phyloP scores from a whole-genome alignment of 352 stramenopile species.

The Blastocystis sp. region DNA sequence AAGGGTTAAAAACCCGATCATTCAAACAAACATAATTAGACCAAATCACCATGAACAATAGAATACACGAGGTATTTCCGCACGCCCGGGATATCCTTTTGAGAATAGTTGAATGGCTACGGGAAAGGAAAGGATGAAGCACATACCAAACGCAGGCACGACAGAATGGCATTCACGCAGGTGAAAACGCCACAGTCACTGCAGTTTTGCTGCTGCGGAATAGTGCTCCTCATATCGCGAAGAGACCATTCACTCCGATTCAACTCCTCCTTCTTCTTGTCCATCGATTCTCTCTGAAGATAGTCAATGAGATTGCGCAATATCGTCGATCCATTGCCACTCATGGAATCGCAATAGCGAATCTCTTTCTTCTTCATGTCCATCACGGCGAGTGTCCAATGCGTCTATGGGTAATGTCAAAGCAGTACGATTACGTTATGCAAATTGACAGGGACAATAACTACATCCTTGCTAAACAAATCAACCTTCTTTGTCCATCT shows the following conservation, averaged over 20 bases:
- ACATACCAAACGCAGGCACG: neutral
- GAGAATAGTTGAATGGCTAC: conserved; percentile 45
- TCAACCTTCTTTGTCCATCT: conserved; percentile 72
- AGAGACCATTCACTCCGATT: conserved; percentile 11
- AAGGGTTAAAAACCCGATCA: neutral
- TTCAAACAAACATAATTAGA: neutral
- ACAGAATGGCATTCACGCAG: conserved; percentile 26
- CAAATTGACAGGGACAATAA: conserved; percentile 72
- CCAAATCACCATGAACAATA: conserved; percentile 49
- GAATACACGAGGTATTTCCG: conserved; percentile 58
- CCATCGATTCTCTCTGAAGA: conserved; percentile 1
- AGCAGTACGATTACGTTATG: conserved; percentile 24
- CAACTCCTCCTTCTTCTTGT: conserved; percentile 14
- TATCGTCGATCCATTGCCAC: neutral
- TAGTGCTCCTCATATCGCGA: neutral
- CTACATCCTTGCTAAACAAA: conserved; percentile 72
- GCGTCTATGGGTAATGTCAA: conserved; percentile 16
- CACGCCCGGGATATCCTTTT: conserved; percentile 23
- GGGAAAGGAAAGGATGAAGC: neutral
- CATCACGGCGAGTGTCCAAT: conserved; percentile 48
- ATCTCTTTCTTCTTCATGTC: conserved; percentile 62
- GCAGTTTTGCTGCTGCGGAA: conserved; percentile 61
- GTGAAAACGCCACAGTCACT: conserved; percentile 63
- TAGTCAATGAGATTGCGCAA: conserved; percentile 16
- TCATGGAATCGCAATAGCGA: conserved; percentile 56